Conservation (phyloP, 2,329 filamentous ascomycete species). For the Aspergillus novoparasiticus region DNA sequence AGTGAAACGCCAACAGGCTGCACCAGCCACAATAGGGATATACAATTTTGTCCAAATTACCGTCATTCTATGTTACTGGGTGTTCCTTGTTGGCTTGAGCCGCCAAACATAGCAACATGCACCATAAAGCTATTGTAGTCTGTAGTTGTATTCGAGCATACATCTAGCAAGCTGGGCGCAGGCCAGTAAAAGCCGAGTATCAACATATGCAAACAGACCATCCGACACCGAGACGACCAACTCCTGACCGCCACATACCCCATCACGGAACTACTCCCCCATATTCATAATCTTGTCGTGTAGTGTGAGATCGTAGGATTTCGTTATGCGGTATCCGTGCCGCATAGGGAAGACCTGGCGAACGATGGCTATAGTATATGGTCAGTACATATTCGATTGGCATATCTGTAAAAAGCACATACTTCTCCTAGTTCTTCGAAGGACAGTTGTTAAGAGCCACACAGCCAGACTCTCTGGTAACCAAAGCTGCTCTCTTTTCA, state of each 20-base stretch:
- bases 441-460: neutral
- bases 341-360: neutral
- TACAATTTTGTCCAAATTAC: too few species aligned
- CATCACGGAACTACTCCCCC: neutral
- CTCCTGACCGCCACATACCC: neutral
- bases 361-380: neutral
- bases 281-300: neutral
- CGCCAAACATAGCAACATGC: too few species aligned
- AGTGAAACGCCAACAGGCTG: too few species aligned
- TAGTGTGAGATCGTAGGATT: neutral
- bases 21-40: too few species aligned
- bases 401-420: neutral
- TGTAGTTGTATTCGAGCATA: too few species aligned
- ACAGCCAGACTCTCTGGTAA: neutral
- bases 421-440: neutral
- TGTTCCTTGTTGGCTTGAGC: too few species aligned
- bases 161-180: neutral
- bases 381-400: neutral
- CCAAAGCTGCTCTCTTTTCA: neutral
- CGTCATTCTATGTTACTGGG: too few species aligned
- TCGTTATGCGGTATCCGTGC: neutral
- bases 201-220: neutral
- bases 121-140: too few species aligned
- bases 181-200: neutral
- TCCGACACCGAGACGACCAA: neutral